Conservation (phyloP, 2,329 filamentous ascomycete species). For the Corynespora cassiicola region DNA sequence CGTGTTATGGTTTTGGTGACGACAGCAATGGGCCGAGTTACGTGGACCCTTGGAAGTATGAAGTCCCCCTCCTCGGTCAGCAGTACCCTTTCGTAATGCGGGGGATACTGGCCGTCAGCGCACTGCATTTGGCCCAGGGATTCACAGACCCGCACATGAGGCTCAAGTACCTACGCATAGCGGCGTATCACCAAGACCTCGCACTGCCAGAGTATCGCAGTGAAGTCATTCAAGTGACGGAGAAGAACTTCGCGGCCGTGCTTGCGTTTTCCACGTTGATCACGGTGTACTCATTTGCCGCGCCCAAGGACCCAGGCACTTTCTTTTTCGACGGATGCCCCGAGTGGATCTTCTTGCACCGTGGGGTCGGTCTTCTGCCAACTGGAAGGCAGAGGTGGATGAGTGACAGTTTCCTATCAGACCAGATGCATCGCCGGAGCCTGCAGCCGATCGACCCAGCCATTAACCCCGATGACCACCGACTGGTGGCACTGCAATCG, state of each 20-base stretch:
- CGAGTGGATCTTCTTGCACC: conserved; percentile 20
- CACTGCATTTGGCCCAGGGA: conserved; percentile 18
- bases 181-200: conserved; percentile 22
- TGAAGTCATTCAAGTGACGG: conserved; percentile 15
- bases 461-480: conserved; percentile 19
- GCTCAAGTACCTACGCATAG: conserved; percentile 13
- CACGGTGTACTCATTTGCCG: conserved; percentile 21
- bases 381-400: conserved; percentile 20
- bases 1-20: conserved; percentile 22
- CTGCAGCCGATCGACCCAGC: conserved; percentile 14
- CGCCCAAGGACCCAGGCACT: conserved; percentile 10
- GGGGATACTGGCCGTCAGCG: conserved; percentile 21
- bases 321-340: conserved; percentile 9
- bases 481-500: conserved; percentile 12
- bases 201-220: conserved; percentile 23
- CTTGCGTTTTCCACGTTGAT: conserved; percentile 20
- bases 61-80: conserved; percentile 18
- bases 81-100: conserved; percentile 25
- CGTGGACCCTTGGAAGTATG: conserved; percentile 18
- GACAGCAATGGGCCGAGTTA: conserved; percentile 9
- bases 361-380: conserved; percentile 17
- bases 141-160: conserved; percentile 4
- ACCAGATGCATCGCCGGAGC: conserved; percentile 19
- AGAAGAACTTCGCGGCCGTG: conserved; percentile 16
- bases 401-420: conserved; percentile 10